Conservation (phyloP, 768 basidiomycete genomes). For the Termitomyces sp. region DNA sequence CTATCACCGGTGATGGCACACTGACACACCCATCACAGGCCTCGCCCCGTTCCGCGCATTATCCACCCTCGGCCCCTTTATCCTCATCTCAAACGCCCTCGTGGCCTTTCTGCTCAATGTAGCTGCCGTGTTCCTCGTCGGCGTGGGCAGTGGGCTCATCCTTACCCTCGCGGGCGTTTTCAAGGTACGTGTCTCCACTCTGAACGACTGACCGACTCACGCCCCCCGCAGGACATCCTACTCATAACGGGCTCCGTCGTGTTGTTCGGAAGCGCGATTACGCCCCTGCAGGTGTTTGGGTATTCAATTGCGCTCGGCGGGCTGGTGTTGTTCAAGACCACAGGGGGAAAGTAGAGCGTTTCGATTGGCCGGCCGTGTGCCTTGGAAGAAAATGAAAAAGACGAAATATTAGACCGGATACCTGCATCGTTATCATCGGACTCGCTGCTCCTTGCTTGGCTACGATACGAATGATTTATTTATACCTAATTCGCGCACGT, state of each 20-base stretch:
- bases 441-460: too few species aligned
- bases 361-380: too few species aligned
- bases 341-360: constrained; percentile 48
- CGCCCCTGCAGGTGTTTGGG: constrained; percentile 83
- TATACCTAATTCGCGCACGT: too few species aligned
- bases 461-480: too few species aligned
- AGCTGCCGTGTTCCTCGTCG: constrained; percentile 91
- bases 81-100: constrained; percentile 80
- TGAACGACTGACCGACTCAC: background rate
- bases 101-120: constrained; percentile 90
- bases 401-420: too few species aligned
- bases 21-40: constrained; percentile 6
- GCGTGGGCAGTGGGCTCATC: constrained; percentile 83
- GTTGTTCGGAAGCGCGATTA: constrained; percentile 77
- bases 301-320: constrained; percentile 88
- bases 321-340: constrained; percentile 81
- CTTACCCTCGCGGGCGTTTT: constrained; percentile 93
- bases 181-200: constrained; percentile 50
- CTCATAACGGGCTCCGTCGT: constrained; percentile 90
- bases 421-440: too few species aligned
- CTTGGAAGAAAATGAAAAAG: too few species aligned
- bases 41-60: constrained; percentile 80
- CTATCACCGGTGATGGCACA: too few species aligned
- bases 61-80: constrained; percentile 56
- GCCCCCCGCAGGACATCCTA: constrained; percentile 72